Base-by-base conservation (phyloP, 2,329 filamentous ascomycete species). In the Xylariaceae sp. region DNA sequence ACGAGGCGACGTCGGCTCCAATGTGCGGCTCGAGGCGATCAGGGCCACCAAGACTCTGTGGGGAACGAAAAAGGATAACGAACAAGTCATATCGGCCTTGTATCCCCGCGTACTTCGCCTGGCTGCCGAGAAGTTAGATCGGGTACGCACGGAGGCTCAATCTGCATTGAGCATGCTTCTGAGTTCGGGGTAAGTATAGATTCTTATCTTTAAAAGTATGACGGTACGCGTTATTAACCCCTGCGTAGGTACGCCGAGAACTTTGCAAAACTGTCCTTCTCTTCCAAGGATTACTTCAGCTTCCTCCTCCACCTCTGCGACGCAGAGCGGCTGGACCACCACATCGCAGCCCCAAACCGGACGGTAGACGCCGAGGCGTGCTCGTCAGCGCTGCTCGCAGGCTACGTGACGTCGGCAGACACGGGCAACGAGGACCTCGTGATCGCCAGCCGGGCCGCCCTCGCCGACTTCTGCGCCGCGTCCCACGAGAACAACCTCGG, bases 91-190 rank as follows among this genome's bases (percentile, higher is more conserved):
- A 10, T 65, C 69, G 10, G 64, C 64, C 23, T 69, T 86, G 1
- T 79, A 84, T 56, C 75, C 80, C 26, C 74, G 77, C 23, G 74
- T 81, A 1, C 77, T 90, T 29, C 84, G 92, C 1, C 80, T 98
- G 14, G 87, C 91, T 2, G 84, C 90, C 0, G 95, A 99, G 73
- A 97, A 96, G 70, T 81, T 98, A 1, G 93, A 98, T 71, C 89
- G 91, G 60, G 89, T 98, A 18, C 86, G 95, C 20, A 77, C 84
- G 0, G 82, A 85, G 60, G 89, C 87, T 1, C 85, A 88, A 58
- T 73, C 77, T 29, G 79, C 80, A 9, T 65, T 88, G 44, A 73
- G 74, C 3, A 62, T 81, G 44, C 66, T 76, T 20, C 64, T 84
- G n/a, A 61, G 73, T 21, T 59, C 75, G 20, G 73, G 71, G 85